A percentile compares a stretch with the other conserved stretches of the same genome.
Evolutionary conservation across 2,329 filamentous ascomycete species (phyloP).

Genomic region (Colletotrichum sp.): DNA sequence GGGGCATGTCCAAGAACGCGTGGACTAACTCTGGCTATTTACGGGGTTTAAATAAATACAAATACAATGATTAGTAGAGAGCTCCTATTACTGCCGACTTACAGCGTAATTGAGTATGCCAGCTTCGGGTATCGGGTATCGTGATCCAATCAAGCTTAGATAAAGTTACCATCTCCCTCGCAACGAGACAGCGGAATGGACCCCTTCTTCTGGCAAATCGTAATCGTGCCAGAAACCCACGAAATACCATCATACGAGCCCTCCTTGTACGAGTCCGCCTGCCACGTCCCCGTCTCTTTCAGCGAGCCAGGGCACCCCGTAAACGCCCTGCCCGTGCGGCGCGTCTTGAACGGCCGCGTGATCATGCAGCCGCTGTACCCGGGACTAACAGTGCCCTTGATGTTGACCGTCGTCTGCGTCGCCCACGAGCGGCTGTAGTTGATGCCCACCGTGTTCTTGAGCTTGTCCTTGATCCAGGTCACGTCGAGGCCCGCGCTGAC

Average conservation of each 20-base stretch:
- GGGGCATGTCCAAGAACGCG: no score
- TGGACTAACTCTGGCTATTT: neutral
- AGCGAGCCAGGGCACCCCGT: neutral
- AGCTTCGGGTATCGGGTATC: neutral
- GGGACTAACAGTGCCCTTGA: neutral
- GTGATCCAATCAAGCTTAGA: neutral
- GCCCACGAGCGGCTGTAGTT: neutral
- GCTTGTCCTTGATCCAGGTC: neutral
- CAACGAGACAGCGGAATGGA: neutral
- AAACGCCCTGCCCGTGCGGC: neutral
- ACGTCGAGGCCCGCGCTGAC: neutral
- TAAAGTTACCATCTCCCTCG: neutral
- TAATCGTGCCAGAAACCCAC: neutral
- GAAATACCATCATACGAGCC: neutral
- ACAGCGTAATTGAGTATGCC: neutral
- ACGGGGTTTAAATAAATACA: neutral
- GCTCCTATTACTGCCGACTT: no score
- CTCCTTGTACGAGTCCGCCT: neutral
- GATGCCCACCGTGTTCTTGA: neutral
- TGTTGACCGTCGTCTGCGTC: neutral
- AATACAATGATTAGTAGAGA: neutral
- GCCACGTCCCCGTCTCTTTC: neutral
- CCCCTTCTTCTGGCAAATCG: neutral
- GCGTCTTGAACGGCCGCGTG: neutral
- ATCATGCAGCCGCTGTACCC: neutral